phyloP scores from a whole-genome alignment of 2,329 filamentous ascomycete species.

The Sporothrix brasiliensis region DNA sequence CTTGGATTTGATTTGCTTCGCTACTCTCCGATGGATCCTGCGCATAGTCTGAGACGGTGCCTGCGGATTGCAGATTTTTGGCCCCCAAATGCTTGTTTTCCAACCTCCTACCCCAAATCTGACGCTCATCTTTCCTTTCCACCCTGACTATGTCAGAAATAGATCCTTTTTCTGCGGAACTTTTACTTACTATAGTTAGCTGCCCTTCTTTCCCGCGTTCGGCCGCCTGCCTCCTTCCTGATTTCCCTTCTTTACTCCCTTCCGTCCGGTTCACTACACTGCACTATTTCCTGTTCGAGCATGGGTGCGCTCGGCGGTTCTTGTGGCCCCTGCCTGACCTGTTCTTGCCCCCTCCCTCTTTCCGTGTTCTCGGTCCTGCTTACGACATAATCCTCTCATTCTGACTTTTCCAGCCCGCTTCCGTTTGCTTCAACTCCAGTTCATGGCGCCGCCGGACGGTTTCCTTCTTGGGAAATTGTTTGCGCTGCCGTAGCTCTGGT shows the following conservation, averaged over 20 bases:
- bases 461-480: conserved; percentile 7
- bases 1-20: background rate
- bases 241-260: background rate
- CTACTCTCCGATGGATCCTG: background rate
- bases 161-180: background rate
- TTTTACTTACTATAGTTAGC: too few species aligned
- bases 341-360: background rate
- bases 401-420: background rate
- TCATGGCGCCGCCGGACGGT: background rate
- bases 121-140: background rate
- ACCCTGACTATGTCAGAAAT: background rate
- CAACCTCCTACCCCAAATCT: background rate
- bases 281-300: background rate
- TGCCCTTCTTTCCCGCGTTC: background rate
- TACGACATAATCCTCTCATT: background rate
- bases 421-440: background rate
- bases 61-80: conserved; percentile 24
- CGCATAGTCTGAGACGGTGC: background rate
- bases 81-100: conserved; percentile 30
- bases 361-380: background rate
- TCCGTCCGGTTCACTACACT: background rate
- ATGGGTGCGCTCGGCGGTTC: background rate
- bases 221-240: background rate
- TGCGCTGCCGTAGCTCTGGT: background rate
- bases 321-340: background rate